phyloP scores from a whole-genome alignment of 768 basidiomycete species.

The Pisolithus albus region DNA sequence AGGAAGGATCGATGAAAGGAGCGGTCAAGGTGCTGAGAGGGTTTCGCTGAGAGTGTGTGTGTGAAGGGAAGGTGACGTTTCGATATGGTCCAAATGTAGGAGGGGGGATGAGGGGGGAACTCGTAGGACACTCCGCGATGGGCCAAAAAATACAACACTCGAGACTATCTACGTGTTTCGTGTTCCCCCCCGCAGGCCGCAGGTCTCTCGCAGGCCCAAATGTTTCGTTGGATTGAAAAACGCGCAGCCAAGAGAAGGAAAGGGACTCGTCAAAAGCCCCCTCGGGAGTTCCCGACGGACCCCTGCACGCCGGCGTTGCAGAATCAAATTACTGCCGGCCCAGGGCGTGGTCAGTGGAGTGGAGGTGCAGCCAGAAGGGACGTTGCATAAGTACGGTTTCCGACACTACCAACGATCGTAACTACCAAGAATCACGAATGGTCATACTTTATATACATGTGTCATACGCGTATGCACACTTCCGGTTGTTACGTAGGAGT shows the following conservation, averaged over 20 bases:
- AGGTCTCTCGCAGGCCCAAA: conserved; percentile 4
- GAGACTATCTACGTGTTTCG: conserved; percentile 9
- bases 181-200: conserved; percentile 8
- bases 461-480: background rate
- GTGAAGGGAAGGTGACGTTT: background rate
- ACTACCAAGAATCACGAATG: too few relatives aligned
- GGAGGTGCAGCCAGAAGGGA: background rate
- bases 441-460: too few relatives aligned
- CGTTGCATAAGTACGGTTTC: background rate
- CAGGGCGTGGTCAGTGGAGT: background rate
- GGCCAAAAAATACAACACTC: background rate
- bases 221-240: conserved; percentile 11
- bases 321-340: background rate
- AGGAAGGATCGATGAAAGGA: background rate
- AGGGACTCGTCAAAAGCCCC: conserved; percentile 2
- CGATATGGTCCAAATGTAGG: conserved; percentile 1
- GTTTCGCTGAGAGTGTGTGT: background rate
- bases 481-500: conserved; percentile 15
- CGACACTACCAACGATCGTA: conserved; percentile 1
- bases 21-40: background rate
- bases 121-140: conserved; percentile 3
- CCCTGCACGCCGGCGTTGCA: conserved; percentile 10
- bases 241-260: conserved; percentile 12
- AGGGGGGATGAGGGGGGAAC: conserved; percentile 5
- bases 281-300: conserved; percentile 25